Percentiles rank a stretch among this genome's conserved stretches.
Evolutionary conservation across 2,329 filamentous ascomycete genomes (phyloP).

Genomic region (Fusarium siculi): DNA sequence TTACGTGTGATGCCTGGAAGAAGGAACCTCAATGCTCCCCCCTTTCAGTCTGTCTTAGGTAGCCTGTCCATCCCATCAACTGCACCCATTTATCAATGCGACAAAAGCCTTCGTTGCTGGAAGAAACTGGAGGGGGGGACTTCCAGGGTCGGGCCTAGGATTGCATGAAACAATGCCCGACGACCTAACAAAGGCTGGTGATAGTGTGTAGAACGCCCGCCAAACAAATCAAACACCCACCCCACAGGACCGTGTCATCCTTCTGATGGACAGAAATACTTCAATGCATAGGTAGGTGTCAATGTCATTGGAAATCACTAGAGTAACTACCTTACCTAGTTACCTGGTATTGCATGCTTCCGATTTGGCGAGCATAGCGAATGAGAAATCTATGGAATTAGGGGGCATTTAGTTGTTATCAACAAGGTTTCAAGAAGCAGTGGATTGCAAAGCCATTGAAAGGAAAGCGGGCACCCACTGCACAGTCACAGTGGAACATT

Average conservation of each 20-base stretch:
- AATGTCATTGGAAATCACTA: conserved; percentile 19
- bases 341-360: conserved; percentile 1
- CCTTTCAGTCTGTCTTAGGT: not conserved
- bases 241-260: not conserved
- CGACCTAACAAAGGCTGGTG: not conserved
- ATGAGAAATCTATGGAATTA: not conserved
- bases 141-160: not conserved
- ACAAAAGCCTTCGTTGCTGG: not conserved
- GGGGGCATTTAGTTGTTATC: not conserved
- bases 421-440: conserved; percentile 23
- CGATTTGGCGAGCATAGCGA: conserved; percentile 28
- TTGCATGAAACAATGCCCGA: conserved; percentile 9
- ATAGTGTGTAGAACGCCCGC: conserved; percentile 19
- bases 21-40: conserved; percentile 12
- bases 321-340: not conserved
- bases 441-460: conserved; percentile 14
- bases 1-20: conserved; percentile 21
- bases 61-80: not conserved
- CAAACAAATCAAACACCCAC: conserved; percentile 7
- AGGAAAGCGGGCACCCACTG: not conserved
- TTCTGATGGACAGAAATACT: not conserved
- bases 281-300: not conserved
- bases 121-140: not conserved
- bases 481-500: not conserved
- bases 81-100: conserved; percentile 3